Evolutionary conservation across 2,329 filamentous ascomycete species (phyloP).

Genomic region (Talaromyces islandicus): DNA sequence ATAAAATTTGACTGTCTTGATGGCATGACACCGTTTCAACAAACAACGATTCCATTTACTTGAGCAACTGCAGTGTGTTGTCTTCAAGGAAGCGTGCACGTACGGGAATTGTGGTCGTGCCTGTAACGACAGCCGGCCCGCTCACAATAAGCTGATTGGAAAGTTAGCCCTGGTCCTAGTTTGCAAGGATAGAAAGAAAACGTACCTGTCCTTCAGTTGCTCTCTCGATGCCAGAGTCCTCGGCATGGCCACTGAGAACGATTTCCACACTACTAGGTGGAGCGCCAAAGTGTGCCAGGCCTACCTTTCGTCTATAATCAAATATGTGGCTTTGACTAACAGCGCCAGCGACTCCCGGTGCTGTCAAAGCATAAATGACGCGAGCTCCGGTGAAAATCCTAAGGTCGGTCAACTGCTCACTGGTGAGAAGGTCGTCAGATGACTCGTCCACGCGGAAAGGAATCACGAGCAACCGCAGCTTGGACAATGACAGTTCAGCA

Average conservation of each 20-base stretch:
- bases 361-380: slow-evolving; percentile 78
- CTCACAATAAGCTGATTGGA: slow-evolving; percentile 58
- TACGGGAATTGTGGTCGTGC: slow-evolving; percentile 58
- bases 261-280: slow-evolving; percentile 77
- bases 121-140: slow-evolving; percentile 68
- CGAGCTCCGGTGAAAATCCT: slow-evolving; percentile 74
- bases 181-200: slow-evolving; percentile 2
- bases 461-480: slow-evolving; percentile 74
- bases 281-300: slow-evolving; percentile 67
- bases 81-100: slow-evolving; percentile 63
- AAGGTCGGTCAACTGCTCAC: slow-evolving; percentile 68
- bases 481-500: slow-evolving; percentile 48
- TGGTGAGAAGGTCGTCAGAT: slow-evolving; percentile 58
- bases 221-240: slow-evolving; percentile 26
- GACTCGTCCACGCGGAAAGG: slow-evolving; percentile 64
- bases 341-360: slow-evolving; percentile 77
- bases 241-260: slow-evolving; percentile 47
- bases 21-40: background rate
- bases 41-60: background rate
- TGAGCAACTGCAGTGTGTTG: slow-evolving; percentile 58
- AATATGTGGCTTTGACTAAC: slow-evolving; percentile 82
- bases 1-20: background rate
- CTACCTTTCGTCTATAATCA: slow-evolving; percentile 62
- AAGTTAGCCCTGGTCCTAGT: slow-evolving; percentile 9
- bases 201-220: slow-evolving; percentile 58